These are phyloP conservation scores for Aspergillus coremiiformis DNA, from an alignment of 495 filamentous ascomycete species.

Conservation along the genomic window DNA sequence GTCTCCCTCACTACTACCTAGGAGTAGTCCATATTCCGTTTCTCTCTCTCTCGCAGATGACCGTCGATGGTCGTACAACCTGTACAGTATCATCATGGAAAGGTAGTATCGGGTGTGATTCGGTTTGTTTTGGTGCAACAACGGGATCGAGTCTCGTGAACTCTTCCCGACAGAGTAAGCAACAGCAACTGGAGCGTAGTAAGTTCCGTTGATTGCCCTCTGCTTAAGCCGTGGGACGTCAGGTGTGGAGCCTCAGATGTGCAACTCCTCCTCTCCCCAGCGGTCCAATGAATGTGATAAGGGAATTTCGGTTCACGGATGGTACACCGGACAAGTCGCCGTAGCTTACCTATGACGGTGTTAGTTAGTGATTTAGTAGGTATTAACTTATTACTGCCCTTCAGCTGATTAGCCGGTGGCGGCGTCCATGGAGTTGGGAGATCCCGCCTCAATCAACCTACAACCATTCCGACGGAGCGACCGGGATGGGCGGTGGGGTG, in stretches of 20 bases:
- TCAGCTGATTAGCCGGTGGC: neutral
- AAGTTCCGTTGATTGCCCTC: too few relatives aligned
- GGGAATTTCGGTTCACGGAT: neutral
- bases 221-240: neutral
- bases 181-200: too few relatives aligned
- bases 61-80: too few relatives aligned
- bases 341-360: too few relatives aligned
- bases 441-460: neutral
- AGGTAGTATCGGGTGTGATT: neutral
- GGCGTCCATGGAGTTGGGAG: neutral
- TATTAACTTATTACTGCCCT: too few relatives aligned
- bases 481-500: neutral
- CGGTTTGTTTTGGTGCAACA: neutral
- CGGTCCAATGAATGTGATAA: neutral
- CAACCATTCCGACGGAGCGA: neutral
- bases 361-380: too few relatives aligned
- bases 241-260: neutral
- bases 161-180: conserved; percentile 13
- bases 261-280: neutral
- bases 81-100: too few relatives aligned
- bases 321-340: neutral
- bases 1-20: too few relatives aligned
- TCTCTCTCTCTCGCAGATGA: too few relatives aligned
- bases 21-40: too few relatives aligned
- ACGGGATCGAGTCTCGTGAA: conserved; percentile 14